Conservation (phyloP, 352 stramenopile species). For the Pythium rhizo-oryzae region DNA sequence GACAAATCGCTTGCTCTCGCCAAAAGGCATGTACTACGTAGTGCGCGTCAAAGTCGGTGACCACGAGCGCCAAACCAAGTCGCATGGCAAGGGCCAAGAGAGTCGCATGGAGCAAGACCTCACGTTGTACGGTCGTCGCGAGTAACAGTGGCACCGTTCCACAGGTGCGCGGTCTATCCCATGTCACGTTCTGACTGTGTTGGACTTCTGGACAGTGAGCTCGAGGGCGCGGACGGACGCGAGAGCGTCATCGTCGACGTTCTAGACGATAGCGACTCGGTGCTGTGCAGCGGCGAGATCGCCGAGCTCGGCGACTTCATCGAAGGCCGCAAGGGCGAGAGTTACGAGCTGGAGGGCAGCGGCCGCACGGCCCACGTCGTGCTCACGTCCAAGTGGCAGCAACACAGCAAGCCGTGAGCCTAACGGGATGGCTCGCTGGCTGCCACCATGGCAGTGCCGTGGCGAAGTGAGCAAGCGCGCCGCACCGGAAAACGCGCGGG, state of each 20-base stretch:
- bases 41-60: constrained; percentile 19
- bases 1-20: too few relatives aligned
- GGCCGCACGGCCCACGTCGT: constrained; percentile 10
- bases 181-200: too few relatives aligned
- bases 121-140: constrained; percentile 19
- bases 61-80: constrained; percentile 8
- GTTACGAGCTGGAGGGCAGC: constrained; percentile 8
- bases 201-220: neutral
- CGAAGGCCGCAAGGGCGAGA: constrained; percentile 23
- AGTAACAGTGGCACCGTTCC: neutral
- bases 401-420: constrained; percentile 2
- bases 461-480: constrained; percentile 6
- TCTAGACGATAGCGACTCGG: constrained; percentile 16
- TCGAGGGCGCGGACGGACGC: constrained; percentile 18
- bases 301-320: constrained; percentile 17
- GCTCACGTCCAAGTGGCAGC: constrained; percentile 24
- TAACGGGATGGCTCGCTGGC: neutral
- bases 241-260: constrained; percentile 27
- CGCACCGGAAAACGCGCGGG: constrained; percentile 13
- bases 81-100: constrained; percentile 22
- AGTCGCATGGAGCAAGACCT: constrained; percentile 24
- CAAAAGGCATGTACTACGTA: constrained; percentile 27
- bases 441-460: too few relatives aligned
- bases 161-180: constrained; percentile 3
- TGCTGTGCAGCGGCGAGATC: constrained; percentile 15